phyloP scores from a whole-genome alignment of 495 filamentous ascomycete genomes.

The Cenococcum geophilum region DNA sequence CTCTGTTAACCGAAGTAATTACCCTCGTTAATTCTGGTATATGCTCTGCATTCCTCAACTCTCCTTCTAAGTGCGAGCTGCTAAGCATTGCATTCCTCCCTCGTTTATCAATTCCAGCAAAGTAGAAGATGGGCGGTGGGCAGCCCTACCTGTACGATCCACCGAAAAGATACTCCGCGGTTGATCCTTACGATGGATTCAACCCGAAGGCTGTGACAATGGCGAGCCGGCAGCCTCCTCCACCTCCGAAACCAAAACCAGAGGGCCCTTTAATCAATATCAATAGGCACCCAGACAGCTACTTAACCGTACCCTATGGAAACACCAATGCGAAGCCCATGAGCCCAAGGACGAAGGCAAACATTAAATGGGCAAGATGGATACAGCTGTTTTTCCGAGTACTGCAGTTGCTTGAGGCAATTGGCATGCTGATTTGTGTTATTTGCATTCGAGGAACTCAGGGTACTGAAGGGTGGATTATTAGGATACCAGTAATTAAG shows the following conservation, averaged over 20 bases:
- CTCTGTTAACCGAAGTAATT: conserved; percentile 13
- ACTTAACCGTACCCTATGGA: conserved; percentile 46
- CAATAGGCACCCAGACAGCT: conserved; percentile 72
- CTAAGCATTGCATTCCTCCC: conserved; percentile 23
- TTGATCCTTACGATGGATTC: conserved; percentile 55
- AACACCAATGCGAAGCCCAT: conserved; percentile 56
- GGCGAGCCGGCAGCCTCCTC: conserved; percentile 56
- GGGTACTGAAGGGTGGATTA: conserved; percentile 60
- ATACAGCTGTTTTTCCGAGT: conserved; percentile 61
- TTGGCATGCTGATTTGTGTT: conserved; percentile 64
- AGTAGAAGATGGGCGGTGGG: conserved; percentile 32
- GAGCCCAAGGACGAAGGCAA: conserved; percentile 60
- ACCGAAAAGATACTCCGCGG: conserved; percentile 45
- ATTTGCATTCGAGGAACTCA: conserved; percentile 66
- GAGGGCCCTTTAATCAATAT: conserved; percentile 71
- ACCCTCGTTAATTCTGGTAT: conserved; percentile 6
- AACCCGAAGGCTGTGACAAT: conserved; percentile 78
- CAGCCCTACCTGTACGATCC: conserved; percentile 74
- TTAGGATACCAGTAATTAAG: conserved; percentile 64
- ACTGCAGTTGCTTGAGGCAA: conserved; percentile 57
- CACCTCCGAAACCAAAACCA: conserved; percentile 52
- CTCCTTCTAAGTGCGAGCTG: conserved; percentile 14
- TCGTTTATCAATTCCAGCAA: background rate
- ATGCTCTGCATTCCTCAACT: conserved; percentile 10
- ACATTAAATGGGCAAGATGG: conserved; percentile 58